Percentiles rank a stretch among this genome's conserved stretches.
phyloP scores from a whole-genome alignment of 306 rosid genomes.

The Corylus americana region DNA sequence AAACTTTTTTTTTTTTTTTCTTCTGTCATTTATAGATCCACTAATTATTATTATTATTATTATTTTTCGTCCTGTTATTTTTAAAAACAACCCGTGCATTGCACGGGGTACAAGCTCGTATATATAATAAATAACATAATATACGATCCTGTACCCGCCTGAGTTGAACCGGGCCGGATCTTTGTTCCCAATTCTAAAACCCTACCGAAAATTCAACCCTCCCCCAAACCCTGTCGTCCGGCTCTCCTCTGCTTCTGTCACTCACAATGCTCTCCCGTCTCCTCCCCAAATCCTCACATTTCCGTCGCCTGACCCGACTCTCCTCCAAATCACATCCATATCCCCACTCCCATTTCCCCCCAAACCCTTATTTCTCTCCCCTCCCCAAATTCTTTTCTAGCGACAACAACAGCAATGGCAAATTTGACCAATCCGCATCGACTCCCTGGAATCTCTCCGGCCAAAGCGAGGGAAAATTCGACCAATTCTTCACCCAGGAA shows the following conservation, averaged over 20 bases:
- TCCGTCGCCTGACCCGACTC: constrained; percentile 48
- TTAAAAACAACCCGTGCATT: no score
- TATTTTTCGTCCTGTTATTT: no score
- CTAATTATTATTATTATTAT: no score
- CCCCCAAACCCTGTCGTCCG: neutral
- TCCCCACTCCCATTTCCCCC: constrained; percentile 25
- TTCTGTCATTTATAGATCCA: no score
- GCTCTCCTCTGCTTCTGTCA: neutral
- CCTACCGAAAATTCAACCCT: neutral
- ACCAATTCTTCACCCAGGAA: constrained; percentile 41
- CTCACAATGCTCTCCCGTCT: constrained; percentile 84
- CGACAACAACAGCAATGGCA: constrained; percentile 24
- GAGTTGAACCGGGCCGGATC: neutral
- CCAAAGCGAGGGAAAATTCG: constrained; percentile 48
- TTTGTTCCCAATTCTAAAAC: neutral
- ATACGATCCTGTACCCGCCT: no score
- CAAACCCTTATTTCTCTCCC: constrained; percentile 18
- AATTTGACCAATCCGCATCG: constrained; percentile 28
- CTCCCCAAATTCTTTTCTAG: constrained; percentile 50
- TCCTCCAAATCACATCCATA: constrained; percentile 29
- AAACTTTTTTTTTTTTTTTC: no score
- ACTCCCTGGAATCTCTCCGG: constrained; percentile 45
- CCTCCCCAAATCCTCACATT: constrained; percentile 64
- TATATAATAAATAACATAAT: no score
- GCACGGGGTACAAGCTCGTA: no score